Percentiles rank a stretch among this genome's conserved stretches.
Conservation (phyloP, 805 yeast genomes). For the Tetrapisispora arboricola region DNA sequence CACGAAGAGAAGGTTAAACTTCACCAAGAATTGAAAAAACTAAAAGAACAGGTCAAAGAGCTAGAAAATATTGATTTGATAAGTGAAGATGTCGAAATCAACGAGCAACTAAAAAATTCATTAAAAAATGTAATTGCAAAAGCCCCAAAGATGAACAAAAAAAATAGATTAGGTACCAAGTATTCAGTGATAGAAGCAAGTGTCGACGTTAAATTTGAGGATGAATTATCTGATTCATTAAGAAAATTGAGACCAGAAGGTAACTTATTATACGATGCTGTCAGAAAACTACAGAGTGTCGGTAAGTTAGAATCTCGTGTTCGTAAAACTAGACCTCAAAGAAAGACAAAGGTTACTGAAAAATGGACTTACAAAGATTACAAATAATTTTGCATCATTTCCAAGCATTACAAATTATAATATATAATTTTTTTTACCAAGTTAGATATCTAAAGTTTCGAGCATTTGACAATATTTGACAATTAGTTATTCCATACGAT, state of each 20-base stretch:
- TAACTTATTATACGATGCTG: constrained; percentile 67
- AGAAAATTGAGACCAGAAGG: constrained; percentile 88
- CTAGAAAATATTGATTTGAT: constrained; percentile 38
- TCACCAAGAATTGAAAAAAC: constrained; percentile 44
- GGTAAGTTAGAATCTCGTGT: constrained; percentile 84
- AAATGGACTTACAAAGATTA: constrained; percentile 92
- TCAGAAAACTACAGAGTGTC: constrained; percentile 68
- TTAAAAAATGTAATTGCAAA: constrained; percentile 18
- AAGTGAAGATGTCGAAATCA: constrained; percentile 21
- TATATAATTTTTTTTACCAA: too few relatives aligned
- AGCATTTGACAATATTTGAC: too few relatives aligned
- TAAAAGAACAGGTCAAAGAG: constrained; percentile 53
- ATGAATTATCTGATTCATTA: constrained; percentile 78
- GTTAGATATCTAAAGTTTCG: too few relatives aligned
- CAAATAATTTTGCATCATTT: constrained; percentile 32
- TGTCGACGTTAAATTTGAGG: constrained; percentile 72
- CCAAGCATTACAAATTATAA: neutral
- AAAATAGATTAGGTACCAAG: constrained; percentile 36
- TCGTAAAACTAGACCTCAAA: constrained; percentile 50
- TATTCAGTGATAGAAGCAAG: constrained; percentile 38
- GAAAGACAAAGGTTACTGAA: constrained; percentile 68
- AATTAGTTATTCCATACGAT: too few relatives aligned
- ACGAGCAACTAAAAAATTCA: constrained; percentile 5
- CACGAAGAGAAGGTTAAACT: constrained; percentile 50
- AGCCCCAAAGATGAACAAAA: constrained; percentile 27